These are phyloP conservation scores for Saprolegnia parasitica DNA, from an alignment of 352 stramenopile species.

Conservation along the genomic window DNA sequence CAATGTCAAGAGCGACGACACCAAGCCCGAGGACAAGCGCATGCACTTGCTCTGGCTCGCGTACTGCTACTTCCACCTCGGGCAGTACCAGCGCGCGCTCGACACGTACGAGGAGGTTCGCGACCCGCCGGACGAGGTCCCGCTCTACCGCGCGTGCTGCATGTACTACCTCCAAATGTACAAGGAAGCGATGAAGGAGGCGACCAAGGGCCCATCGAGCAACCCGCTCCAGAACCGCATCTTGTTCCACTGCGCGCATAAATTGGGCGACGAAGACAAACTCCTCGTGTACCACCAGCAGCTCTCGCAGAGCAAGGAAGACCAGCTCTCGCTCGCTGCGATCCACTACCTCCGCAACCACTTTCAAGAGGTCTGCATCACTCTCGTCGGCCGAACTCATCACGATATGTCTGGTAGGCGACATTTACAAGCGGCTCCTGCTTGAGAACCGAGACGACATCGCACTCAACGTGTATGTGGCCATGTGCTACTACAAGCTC, in stretches of 20 bases:
- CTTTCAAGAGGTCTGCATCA: conserved; percentile 70
- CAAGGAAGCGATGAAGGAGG: conserved; percentile 81
- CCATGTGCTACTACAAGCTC: conserved; percentile 98
- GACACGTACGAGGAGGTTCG: conserved; percentile 86
- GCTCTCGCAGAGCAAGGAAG: conserved; percentile 87
- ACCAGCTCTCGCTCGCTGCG: conserved; percentile 93
- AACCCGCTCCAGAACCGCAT: conserved; percentile 88
- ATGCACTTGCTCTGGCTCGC: conserved; percentile 90
- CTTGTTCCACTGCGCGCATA: conserved; percentile 93
- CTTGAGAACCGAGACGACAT: conserved; percentile 94
- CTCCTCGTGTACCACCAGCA: conserved; percentile 93
- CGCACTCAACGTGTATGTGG: conserved; percentile 97
- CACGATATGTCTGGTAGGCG: conserved; percentile 43
- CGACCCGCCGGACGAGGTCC: conserved; percentile 71
- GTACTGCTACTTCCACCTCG: conserved; percentile 93
- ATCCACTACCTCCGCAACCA: conserved; percentile 95
- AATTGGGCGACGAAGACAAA: conserved; percentile 91
- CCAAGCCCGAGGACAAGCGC: conserved; percentile 45
- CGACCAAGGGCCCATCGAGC: conserved; percentile 49
- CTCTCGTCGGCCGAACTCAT: neutral
- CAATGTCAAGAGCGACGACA: conserved; percentile 87
- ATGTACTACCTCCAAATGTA: conserved; percentile 93
- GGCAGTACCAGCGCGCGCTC: conserved; percentile 90
- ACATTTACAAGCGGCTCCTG: conserved; percentile 95
- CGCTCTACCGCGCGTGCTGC: conserved; percentile 88